Percentiles rank a stretch among this genome's conserved stretches.
These are phyloP conservation scores for Flaveria robusta DNA, from an alignment of 129 eudicot genomes.

Conservation along the genomic window DNA sequence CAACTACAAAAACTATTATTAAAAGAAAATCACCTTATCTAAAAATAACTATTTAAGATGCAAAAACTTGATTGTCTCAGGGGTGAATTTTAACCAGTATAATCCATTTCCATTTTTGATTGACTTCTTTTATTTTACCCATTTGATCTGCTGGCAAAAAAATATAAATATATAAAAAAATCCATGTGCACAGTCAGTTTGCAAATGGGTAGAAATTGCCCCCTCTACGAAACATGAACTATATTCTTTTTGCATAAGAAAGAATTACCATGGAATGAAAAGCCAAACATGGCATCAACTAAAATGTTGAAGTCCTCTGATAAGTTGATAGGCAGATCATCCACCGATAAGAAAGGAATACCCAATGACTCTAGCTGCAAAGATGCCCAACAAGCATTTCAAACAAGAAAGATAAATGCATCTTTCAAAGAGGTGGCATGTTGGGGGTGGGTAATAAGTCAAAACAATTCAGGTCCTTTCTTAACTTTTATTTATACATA, in stretches of 20 bases:
- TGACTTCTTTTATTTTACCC: neutral
- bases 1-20: neutral
- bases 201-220: neutral
- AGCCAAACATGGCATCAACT: constrained; percentile 97
- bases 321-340: constrained; percentile 72
- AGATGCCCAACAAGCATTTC: constrained; percentile 40
- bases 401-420: neutral
- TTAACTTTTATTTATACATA: neutral
- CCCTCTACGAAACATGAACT: neutral
- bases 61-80: constrained; percentile 6
- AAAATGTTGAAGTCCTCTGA: constrained; percentile 75
- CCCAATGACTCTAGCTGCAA: constrained; percentile 90
- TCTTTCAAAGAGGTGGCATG: constrained; percentile 7
- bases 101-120: neutral
- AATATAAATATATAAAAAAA: neutral
- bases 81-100: neutral
- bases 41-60: neutral
- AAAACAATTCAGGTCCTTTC: neutral
- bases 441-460: neutral
- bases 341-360: constrained; percentile 79
- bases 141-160: neutral
- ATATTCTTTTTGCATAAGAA: neutral
- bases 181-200: neutral
- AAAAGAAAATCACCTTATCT: neutral
- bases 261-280: constrained; percentile 84